Conservation (phyloP, 2,329 filamentous ascomycete genomes). For the Colletotrichum tanaceti region DNA sequence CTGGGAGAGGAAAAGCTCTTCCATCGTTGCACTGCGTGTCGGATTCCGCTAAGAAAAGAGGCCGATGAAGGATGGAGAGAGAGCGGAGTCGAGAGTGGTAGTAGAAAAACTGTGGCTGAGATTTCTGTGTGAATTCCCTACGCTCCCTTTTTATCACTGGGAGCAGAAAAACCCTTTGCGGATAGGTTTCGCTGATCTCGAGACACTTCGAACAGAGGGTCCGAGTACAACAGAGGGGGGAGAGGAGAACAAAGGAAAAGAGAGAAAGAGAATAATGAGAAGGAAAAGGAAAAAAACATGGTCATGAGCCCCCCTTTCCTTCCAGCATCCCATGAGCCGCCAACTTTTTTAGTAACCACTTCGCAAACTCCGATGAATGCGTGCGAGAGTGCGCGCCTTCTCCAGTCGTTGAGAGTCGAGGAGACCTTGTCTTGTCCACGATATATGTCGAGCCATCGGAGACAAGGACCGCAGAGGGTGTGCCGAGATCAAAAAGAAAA, state of each 20-base stretch:
- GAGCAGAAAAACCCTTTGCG: constrained; percentile 28
- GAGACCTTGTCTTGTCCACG: constrained; percentile 25
- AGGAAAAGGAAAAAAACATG: constrained; percentile 22
- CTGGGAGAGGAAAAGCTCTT: constrained; percentile 2
- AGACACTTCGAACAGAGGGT: constrained; percentile 23
- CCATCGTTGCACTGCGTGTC: constrained; percentile 30
- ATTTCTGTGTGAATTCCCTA: constrained; percentile 33
- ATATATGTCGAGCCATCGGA: constrained; percentile 16
- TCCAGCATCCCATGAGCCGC: constrained; percentile 39
- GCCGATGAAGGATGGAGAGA: not conserved
- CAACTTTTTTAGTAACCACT: constrained; percentile 39
- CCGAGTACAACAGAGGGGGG: constrained; percentile 30
- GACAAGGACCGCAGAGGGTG: constrained; percentile 36
- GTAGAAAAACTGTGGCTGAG: constrained; percentile 33
- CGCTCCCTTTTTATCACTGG: constrained; percentile 34
- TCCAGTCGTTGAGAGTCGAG: constrained; percentile 39
- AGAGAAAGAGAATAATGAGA: constrained; percentile 10
- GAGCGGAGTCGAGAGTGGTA: not conserved
- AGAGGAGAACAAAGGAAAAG: constrained; percentile 37
- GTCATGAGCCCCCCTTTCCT: constrained; percentile 38
- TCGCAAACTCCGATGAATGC: constrained; percentile 42
- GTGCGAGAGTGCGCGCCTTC: constrained; percentile 39
- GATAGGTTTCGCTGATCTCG: constrained; percentile 26
- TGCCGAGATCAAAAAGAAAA: constrained; percentile 30
- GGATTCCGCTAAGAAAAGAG: not conserved